These are phyloP conservation scores for Manihot esculenta DNA, from an alignment of 441 rosid species.

Conservation along the genomic window DNA sequence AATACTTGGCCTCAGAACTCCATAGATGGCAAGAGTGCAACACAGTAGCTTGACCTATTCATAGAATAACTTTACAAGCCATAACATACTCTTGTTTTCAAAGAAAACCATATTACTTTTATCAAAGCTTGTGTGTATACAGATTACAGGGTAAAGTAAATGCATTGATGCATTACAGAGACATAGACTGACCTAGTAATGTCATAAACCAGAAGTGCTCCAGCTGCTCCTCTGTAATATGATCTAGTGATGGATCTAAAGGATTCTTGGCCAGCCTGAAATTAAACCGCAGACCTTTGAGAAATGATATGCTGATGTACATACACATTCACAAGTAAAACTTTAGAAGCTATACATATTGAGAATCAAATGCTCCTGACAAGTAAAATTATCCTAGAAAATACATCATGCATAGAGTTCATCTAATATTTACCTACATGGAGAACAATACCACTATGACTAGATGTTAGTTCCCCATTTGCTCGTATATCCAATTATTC, in stretches of 20 bases:
- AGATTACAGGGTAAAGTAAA: neutral
- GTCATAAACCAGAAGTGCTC: conserved; percentile 91
- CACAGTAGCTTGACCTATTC: neutral
- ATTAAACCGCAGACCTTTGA: conserved; percentile 8
- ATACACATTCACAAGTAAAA: neutral
- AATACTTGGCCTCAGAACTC: neutral
- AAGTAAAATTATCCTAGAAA: neutral
- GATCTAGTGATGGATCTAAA: conserved; percentile 93
- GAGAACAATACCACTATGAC: neutral
- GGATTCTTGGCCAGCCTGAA: conserved; percentile 92
- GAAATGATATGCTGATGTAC: neutral
- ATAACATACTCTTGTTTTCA: too few relatives aligned
- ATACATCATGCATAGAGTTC: neutral
- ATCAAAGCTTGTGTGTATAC: neutral
- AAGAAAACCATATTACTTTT: too few relatives aligned
- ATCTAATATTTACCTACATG: neutral
- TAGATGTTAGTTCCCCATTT: neutral
- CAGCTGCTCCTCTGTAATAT: conserved; percentile 92
- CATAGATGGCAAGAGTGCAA: neutral
- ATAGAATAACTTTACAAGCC: neutral
- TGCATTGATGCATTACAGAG: neutral
- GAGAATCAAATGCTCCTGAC: neutral
- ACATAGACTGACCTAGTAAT: conserved; percentile 65
- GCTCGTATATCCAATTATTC: neutral
- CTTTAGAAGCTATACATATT: neutral